A percentile compares a stretch with the other conserved stretches of the same genome.
Conservation (phyloP, 2,329 filamentous ascomycete species). For the Aaosphaeria arxii region DNA sequence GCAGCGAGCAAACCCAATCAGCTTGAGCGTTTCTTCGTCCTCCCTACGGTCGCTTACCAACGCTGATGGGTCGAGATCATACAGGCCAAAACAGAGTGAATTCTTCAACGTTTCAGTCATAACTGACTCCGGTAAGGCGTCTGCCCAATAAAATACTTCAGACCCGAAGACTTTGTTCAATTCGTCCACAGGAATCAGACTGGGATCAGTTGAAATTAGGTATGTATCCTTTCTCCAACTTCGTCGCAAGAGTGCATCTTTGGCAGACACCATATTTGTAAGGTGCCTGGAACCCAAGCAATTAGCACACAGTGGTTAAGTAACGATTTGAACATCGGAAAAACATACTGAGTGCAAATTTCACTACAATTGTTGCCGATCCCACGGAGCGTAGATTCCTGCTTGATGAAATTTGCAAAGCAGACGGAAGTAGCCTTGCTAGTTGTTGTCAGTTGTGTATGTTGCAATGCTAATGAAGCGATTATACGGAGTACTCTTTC, state of each 20-base stretch:
- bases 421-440: too few species aligned
- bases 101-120: background rate
- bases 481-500: too few species aligned
- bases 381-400: too few species aligned
- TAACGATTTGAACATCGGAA: too few species aligned
- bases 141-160: slow-evolving; percentile 7
- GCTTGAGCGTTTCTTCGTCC: background rate
- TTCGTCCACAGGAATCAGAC: slow-evolving; percentile 3
- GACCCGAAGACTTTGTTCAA: slow-evolving; percentile 6
- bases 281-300: too few species aligned
- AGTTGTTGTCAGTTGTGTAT: too few species aligned
- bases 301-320: too few species aligned
- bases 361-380: too few species aligned
- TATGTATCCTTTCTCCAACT: slow-evolving; percentile 6
- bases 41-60: background rate
- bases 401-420: too few species aligned
- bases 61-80: background rate
- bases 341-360: too few species aligned
- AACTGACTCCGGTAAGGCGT: background rate
- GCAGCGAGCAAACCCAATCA: slow-evolving; percentile 8
- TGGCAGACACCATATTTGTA: background rate
- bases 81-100: background rate
- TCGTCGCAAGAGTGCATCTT: background rate
- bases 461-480: too few species aligned
- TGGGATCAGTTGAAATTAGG: slow-evolving; percentile 6